Conservation (phyloP, 2,329 filamentous ascomycete species). For the Teratosphaeria nubilosa region DNA sequence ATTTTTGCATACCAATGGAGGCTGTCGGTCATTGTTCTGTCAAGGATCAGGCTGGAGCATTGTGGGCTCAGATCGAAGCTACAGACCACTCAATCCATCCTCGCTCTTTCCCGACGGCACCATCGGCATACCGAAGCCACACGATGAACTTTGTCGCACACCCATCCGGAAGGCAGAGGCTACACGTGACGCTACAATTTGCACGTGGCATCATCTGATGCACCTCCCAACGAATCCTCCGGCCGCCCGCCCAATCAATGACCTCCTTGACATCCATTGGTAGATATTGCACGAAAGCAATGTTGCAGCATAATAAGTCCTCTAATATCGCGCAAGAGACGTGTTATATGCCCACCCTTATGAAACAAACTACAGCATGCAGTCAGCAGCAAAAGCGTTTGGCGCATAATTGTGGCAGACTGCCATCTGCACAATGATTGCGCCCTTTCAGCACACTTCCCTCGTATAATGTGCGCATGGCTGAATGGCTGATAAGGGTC, state of each 20-base stretch:
- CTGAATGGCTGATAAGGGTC: not conserved
- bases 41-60: too few relatives aligned
- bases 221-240: not conserved
- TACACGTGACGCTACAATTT: not conserved
- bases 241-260: not conserved
- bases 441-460: not conserved
- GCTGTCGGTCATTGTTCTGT: too few relatives aligned
- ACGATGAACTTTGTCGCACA: not conserved
- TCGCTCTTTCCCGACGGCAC: not conserved
- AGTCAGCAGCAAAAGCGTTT: not conserved
- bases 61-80: too few relatives aligned
- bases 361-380: not conserved
- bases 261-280: not conserved
- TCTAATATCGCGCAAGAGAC: not conserved
- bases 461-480: not conserved
- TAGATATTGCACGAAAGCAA: not conserved
- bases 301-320: not conserved
- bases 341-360: not conserved
- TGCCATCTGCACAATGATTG: too few relatives aligned
- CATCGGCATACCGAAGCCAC: not conserved
- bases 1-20: too few relatives aligned
- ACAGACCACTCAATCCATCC: not conserved
- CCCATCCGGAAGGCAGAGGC: not conserved
- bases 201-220: not conserved
- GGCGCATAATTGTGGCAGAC: too few relatives aligned